phyloP scores from a whole-genome alignment of 2,329 filamentous ascomycete species.

The Xylariaceae sp. region DNA sequence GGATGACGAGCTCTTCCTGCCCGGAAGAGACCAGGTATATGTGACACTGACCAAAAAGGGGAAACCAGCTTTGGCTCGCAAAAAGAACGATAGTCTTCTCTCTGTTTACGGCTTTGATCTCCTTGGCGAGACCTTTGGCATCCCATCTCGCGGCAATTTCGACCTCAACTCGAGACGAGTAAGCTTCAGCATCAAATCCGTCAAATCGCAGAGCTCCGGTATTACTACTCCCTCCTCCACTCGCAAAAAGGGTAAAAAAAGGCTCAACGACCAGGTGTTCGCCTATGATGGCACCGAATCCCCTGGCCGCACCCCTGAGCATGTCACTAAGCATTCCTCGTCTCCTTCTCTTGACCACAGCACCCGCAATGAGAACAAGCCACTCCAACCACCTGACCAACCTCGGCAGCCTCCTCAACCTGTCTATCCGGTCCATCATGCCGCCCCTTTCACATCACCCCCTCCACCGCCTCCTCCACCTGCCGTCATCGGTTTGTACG shows the following conservation, averaged over 20 bases:
- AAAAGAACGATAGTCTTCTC: constrained; percentile 20
- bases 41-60: constrained; percentile 24
- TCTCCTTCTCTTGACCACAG: not conserved
- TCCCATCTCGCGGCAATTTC: constrained; percentile 23
- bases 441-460: too few relatives aligned
- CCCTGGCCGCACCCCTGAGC: not conserved
- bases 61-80: constrained; percentile 25
- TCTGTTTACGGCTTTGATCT: constrained; percentile 26
- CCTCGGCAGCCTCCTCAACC: not conserved
- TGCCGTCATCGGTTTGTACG: too few relatives aligned
- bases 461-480: too few relatives aligned
- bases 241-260: constrained; percentile 2
- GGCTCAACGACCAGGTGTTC: not conserved
- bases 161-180: constrained; percentile 15
- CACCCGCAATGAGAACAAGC: not conserved
- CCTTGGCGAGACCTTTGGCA: constrained; percentile 23
- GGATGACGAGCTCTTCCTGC: constrained; percentile 16
- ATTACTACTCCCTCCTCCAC: constrained; percentile 9
- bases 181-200: constrained; percentile 10
- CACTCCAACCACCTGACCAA: not conserved
- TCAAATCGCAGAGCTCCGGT: constrained; percentile 20
- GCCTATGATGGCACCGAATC: constrained; percentile 1
- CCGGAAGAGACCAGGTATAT: constrained; percentile 18
- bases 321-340: not conserved
- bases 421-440: too few relatives aligned